These are phyloP conservation scores for Diplotaxis tenuifolia DNA, from an alignment of 345 rosid genomes.

Conservation along the genomic window DNA sequence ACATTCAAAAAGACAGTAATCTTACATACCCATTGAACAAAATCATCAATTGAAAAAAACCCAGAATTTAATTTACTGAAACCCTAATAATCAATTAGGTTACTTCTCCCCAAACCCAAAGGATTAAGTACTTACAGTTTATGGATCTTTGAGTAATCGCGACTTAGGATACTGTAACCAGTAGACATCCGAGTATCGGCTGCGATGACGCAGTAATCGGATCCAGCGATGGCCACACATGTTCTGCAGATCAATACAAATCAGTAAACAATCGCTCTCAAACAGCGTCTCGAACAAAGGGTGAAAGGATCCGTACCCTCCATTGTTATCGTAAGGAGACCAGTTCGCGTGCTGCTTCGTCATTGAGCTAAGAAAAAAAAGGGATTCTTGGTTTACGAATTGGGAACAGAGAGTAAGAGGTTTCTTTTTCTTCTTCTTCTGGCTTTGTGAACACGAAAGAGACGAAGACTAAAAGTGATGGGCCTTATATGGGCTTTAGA, in stretches of 20 bases:
- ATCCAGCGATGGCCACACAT: constrained; percentile 92
- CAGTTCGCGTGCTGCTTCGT: constrained; percentile 77
- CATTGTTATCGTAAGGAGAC: constrained; percentile 98
- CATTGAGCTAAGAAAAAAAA: constrained; percentile 42
- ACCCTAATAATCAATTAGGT: constrained; percentile 13
- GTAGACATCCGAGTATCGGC: constrained; percentile 96
- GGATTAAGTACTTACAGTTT: constrained; percentile 56
- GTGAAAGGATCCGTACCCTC: constrained; percentile 57
- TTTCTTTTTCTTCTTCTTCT: too few species aligned
- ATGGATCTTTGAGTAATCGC: constrained; percentile 89
- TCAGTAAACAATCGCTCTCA: neutral
- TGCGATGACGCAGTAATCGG: constrained; percentile 90
- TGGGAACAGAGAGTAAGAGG: neutral
- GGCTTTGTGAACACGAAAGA: constrained; percentile 35
- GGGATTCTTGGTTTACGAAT: neutral
- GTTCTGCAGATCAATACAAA: constrained; percentile 44
- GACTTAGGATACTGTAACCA: constrained; percentile 84
- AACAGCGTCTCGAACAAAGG: neutral
- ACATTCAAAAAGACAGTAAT: neutral
- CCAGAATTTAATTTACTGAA: neutral
- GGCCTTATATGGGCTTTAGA: neutral
- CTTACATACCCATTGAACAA: neutral
- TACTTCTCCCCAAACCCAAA: neutral
- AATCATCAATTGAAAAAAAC: neutral
- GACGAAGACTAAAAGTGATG: neutral